Conservation (phyloP, 164 flowering plant genomes). For the Tinospora cordifolia region DNA sequence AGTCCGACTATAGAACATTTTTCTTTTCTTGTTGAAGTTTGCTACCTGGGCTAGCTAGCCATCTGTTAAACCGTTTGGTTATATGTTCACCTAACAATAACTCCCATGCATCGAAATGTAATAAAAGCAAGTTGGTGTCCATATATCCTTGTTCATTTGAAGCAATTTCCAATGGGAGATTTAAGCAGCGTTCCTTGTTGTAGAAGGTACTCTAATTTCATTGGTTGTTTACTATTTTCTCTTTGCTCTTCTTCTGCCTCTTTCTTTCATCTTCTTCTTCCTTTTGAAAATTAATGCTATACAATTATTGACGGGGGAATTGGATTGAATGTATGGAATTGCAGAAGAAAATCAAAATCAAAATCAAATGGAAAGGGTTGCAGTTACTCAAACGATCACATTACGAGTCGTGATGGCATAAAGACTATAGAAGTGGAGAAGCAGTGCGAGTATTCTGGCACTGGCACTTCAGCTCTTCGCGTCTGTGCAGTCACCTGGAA, state of each 20-base stretch:
- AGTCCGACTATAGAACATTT: neutral
- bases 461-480: constrained; percentile 33
- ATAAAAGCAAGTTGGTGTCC: neutral
- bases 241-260: neutral
- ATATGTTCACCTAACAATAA: neutral
- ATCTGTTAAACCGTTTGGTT: neutral
- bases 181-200: constrained; percentile 10
- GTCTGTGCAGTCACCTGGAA: constrained; percentile 74
- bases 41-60: too few relatives aligned
- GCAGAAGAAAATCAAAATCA: constrained; percentile 25
- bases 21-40: constrained; percentile 5
- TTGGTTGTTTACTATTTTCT: neutral
- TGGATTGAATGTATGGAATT: neutral
- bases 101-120: neutral
- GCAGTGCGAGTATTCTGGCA: constrained; percentile 27
- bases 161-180: constrained; percentile 24
- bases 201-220: neutral
- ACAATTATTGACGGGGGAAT: neutral
- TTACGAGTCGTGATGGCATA: constrained; percentile 41
- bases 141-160: neutral
- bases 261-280: neutral
- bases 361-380: constrained; percentile 14
- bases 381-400: neutral
- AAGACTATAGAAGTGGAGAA: constrained; percentile 32
- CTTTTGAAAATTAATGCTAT: neutral